Percentiles rank a stretch among this genome's conserved stretches.
Conservation (phyloP, 1,284 basidiomycete genomes). For the Naganishia cerealis region DNA sequence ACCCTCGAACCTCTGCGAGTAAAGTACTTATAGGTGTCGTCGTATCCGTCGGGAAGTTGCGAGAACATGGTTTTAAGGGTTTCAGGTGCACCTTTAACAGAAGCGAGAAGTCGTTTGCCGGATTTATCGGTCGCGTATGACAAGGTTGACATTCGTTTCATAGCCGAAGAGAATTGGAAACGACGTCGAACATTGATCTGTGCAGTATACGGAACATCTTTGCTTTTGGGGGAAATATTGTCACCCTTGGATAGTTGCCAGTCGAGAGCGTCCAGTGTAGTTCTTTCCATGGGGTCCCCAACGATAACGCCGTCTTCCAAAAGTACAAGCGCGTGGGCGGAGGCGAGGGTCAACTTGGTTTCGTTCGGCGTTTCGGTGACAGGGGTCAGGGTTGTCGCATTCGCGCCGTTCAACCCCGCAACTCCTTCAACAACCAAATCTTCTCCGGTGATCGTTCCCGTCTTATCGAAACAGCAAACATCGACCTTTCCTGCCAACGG, state of each 20-base stretch:
- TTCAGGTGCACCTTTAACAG: slow-evolving; percentile 93
- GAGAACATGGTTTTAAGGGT: slow-evolving; percentile 84
- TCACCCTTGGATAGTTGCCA: slow-evolving; percentile 87
- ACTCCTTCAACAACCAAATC: slow-evolving; percentile 91
- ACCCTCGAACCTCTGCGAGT: slow-evolving; percentile 88
- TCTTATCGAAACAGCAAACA: slow-evolving; percentile 97
- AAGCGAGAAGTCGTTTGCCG: slow-evolving; percentile 54
- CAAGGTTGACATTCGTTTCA: slow-evolving; percentile 93
- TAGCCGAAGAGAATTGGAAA: slow-evolving; percentile 91
- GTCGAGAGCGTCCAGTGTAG: slow-evolving; percentile 84
- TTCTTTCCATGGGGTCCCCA: slow-evolving; percentile 99
- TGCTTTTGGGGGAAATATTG: slow-evolving; percentile 63
- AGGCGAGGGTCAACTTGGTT: slow-evolving; percentile 84
- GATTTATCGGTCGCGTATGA: slow-evolving; percentile 61
- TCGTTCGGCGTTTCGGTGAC: slow-evolving; percentile 74
- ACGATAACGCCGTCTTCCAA: slow-evolving; percentile 86
- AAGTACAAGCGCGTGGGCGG: slow-evolving; percentile 90
- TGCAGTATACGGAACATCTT: slow-evolving; percentile 62
- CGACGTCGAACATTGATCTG: slow-evolving; percentile 75
- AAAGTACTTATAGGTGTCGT: slow-evolving; percentile 89
- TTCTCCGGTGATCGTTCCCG: slow-evolving; percentile 92
- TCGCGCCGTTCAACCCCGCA: slow-evolving; percentile 68
- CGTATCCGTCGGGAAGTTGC: slow-evolving; percentile 72
- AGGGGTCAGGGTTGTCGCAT: slow-evolving; percentile 69
- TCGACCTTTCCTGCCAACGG: slow-evolving; percentile 89